Evolutionary conservation across 176 grass and related monocot species (phyloP), one percentile per base, ranked within the genome.

Genomic region (Elymus sibiricus): DNA sequence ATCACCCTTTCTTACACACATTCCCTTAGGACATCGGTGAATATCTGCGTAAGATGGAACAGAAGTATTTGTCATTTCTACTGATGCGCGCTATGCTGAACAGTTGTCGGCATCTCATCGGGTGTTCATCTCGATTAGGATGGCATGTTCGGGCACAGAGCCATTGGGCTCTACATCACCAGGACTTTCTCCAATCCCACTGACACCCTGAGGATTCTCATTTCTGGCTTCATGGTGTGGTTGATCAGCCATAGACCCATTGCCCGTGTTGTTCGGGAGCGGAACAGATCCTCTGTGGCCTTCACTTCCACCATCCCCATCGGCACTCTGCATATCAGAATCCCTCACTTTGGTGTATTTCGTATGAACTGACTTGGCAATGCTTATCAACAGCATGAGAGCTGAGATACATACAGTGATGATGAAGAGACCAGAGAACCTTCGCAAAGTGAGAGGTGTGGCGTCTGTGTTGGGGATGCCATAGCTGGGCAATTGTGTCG

Each of bases 391-490:
- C 47, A 92, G 22, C 66, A 90, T 85, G 44, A 84, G 19, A 28
- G 37, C 17, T 29, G 82, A 92, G 5, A 92, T 70, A 14, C n/a
- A 24, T 22, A 53, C 83, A 6, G 69, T 88, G 73, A 90, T 84
- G 34, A 95, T 47, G 38, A 95, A 92, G 5, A 95, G 88, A 1
- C 90, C 93, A 24, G 79, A 80, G 64, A 95, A 95, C 65, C 76
- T 88, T 35, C 15, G 37, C 49, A 95, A 69, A 8, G 51, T 78
- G 25, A 95, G 78, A 55, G 74, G 89, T 11, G 83, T 12, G 0
- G 77, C 89, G 39, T 49, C 79, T 22, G 28, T 72, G 31, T 46
- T 84, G 1, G 80, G n/a, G 22, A 13, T 68, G 17, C 49, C 63
- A 28, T 83, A 62, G 6, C 5, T 10, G 2, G 56, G 39, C 12